Percentiles rank a stretch among this genome's conserved stretches.
Conservation (phyloP, 441 rosid species). For the Brassica hybrid region DNA sequence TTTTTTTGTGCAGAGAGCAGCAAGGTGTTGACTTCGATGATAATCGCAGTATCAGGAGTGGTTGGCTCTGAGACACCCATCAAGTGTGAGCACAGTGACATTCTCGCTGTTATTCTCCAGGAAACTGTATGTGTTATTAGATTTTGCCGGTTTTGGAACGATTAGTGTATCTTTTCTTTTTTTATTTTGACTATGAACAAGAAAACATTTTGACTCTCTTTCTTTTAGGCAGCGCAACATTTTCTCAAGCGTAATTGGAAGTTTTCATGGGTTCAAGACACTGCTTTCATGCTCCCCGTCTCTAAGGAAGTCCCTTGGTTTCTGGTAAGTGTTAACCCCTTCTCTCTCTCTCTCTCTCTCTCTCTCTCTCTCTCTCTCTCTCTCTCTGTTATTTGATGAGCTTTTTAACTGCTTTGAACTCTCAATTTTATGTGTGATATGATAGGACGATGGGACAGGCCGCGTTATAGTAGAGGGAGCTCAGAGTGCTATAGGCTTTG, state of each 20-base stretch:
- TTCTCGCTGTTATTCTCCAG: conserved; percentile 78
- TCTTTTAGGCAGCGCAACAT: conserved; percentile 74
- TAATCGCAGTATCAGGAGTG: conserved; percentile 73
- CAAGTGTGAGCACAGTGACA: conserved; percentile 64
- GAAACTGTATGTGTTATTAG: conserved; percentile 62
- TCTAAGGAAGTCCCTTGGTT: conserved; percentile 93
- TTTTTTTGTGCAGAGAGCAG: conserved; percentile 49
- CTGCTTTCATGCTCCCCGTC: conserved; percentile 72
- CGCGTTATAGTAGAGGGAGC: conserved; percentile 72
- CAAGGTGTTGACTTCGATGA: conserved; percentile 66
- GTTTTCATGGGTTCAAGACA: conserved; percentile 89
- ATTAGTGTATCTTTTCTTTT: too few relatives aligned
- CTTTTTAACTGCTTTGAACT: not conserved
- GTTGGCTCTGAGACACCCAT: conserved; percentile 89
- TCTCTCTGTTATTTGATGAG: too few relatives aligned
- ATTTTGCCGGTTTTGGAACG: too few relatives aligned
- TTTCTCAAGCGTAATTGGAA: conserved; percentile 82
- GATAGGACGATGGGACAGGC: conserved; percentile 82
- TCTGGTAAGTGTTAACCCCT: conserved; percentile 55
- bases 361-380: too few relatives aligned
- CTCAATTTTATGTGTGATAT: not conserved
- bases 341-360: too few relatives aligned
- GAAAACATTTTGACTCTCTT: not conserved
- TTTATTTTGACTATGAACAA: not conserved
- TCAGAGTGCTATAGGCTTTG: conserved; percentile 73